These are phyloP conservation scores for Lentinula lateritia DNA, from an alignment of 768 basidiomycete species.

Conservation along the genomic window DNA sequence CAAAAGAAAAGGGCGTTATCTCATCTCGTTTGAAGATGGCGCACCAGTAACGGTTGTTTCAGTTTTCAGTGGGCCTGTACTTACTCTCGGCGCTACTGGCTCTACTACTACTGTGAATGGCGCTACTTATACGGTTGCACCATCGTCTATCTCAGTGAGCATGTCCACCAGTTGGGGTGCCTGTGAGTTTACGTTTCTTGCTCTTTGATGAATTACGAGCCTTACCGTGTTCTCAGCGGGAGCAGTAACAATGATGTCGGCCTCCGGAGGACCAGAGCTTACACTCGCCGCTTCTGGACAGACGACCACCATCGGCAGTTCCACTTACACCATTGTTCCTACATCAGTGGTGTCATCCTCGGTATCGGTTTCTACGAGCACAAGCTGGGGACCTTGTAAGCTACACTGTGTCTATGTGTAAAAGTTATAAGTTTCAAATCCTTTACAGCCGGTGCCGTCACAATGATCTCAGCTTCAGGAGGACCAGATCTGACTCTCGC, in stretches of 20 bases:
- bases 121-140: background rate
- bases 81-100: background rate
- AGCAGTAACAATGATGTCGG: background rate
- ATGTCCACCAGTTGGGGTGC: background rate
- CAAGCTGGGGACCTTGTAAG: background rate
- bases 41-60: background rate
- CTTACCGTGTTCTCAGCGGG: background rate
- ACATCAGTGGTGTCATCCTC: background rate
- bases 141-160: background rate
- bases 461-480: background rate
- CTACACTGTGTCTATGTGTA: background rate
- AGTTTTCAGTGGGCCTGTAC: background rate
- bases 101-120: background rate
- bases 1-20: background rate
- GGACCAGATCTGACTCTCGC: background rate
- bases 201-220: background rate
- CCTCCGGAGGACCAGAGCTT: background rate
- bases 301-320: background rate
- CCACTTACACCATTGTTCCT: background rate
- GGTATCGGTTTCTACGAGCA: background rate
- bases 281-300: background rate
- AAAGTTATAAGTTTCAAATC: background rate
- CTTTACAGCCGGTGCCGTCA: background rate
- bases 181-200: background rate
- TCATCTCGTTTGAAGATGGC: background rate